Evolutionary conservation across 2,329 filamentous ascomycete genomes (phyloP).

Genomic region (Alternaria viburni): DNA sequence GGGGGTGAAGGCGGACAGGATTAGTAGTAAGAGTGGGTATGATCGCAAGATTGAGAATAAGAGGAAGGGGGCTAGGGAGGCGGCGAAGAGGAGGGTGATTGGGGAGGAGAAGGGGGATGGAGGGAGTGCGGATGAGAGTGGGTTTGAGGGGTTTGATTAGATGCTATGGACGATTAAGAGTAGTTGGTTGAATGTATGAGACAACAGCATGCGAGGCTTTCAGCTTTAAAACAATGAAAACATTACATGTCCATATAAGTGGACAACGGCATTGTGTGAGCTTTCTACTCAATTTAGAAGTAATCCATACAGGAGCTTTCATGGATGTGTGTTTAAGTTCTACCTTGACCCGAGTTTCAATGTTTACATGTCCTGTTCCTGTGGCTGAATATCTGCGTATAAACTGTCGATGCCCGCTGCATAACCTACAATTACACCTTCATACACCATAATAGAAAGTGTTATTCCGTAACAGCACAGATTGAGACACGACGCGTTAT

Average conservation of each 20-base stretch:
- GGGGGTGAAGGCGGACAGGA: slow-evolving; percentile 57
- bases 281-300: not conserved
- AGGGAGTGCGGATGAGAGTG: slow-evolving; percentile 20
- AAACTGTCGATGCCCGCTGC: not conserved
- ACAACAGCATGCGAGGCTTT: not conserved
- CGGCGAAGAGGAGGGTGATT: slow-evolving; percentile 36
- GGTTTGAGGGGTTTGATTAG: slow-evolving; percentile 52
- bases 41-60: slow-evolving; percentile 74
- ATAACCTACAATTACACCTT: not conserved
- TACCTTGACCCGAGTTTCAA: not conserved
- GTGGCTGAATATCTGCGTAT: not conserved
- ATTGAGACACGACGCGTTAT: not conserved
- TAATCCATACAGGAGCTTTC: not conserved
- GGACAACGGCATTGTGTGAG: not conserved
- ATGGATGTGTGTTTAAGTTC: not conserved
- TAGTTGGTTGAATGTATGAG: not conserved
- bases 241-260: not conserved
- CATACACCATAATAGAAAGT: not conserved
- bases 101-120: not conserved
- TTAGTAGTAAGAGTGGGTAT: slow-evolving; percentile 83
- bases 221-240: not conserved
- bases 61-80: slow-evolving; percentile 57
- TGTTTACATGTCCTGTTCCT: not conserved
- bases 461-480: not conserved
- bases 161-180: not conserved